phyloP scores from a whole-genome alignment of 495 filamentous ascomycete genomes.

The Podospora appendiculata region DNA sequence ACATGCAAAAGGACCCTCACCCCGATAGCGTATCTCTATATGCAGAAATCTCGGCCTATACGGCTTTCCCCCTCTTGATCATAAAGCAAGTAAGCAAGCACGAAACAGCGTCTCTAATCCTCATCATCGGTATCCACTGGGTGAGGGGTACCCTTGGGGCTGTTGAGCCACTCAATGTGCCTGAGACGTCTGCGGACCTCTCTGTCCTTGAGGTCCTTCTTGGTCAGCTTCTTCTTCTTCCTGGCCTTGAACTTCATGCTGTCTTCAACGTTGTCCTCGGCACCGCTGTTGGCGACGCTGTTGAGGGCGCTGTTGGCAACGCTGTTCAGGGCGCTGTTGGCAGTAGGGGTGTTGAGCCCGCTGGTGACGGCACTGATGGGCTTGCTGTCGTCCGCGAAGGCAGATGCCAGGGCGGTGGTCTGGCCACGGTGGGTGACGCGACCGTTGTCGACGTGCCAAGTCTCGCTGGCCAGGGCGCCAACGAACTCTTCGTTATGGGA shows the following conservation, averaged over 20 bases:
- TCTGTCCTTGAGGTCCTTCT: constrained; percentile 87
- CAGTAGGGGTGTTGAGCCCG: constrained; percentile 23
- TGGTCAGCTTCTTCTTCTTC: constrained; percentile 98
- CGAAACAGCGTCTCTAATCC: constrained; percentile 8
- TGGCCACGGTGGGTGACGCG: constrained; percentile 77
- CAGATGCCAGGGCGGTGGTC: constrained; percentile 60
- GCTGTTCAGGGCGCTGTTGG: constrained; percentile 33
- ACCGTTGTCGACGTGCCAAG: constrained; percentile 88
- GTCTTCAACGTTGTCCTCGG: constrained; percentile 56
- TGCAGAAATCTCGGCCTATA: too few species aligned
- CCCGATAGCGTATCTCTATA: too few species aligned
- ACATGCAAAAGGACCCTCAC: too few species aligned
- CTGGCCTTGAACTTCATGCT: constrained; percentile 80
- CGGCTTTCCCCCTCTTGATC: too few species aligned
- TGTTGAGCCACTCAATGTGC: constrained; percentile 91
- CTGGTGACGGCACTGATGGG: constrained; percentile 54
- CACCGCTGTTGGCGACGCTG: constrained; percentile 71
- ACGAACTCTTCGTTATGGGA: constrained; percentile 99
- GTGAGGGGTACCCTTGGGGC: constrained; percentile 70
- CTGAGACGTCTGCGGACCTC: constrained; percentile 82
- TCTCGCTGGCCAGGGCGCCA: constrained; percentile 85
- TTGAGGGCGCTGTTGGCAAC: constrained; percentile 29
- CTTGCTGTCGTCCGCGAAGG: constrained; percentile 71
- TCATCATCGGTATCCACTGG: constrained; percentile 76
- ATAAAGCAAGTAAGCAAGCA: too few species aligned